These are phyloP conservation scores for Penicillium hordei DNA, from an alignment of 2,329 filamentous ascomycete species.

Conservation along the genomic window DNA sequence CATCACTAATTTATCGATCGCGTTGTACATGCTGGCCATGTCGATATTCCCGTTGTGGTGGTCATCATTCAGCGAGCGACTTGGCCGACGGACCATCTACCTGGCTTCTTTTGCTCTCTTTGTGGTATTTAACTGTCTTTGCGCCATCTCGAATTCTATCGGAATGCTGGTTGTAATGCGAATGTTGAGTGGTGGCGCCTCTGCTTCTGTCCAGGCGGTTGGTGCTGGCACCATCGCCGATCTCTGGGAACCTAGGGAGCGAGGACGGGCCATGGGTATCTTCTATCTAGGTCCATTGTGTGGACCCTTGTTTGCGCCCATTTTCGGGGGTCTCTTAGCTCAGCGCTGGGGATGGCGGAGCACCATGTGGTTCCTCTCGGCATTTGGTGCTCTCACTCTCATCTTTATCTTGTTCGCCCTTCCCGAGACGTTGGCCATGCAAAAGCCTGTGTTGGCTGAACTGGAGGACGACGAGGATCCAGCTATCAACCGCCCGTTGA, in stretches of 20 bases:
- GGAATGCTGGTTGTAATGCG: slow-evolving; percentile 76
- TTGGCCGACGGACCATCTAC: slow-evolving; percentile 76
- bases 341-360: slow-evolving; percentile 70
- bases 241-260: slow-evolving; percentile 70
- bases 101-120: slow-evolving; percentile 72
- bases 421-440: slow-evolving; percentile 43
- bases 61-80: slow-evolving; percentile 73
- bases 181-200: slow-evolving; percentile 70
- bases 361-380: slow-evolving; percentile 74
- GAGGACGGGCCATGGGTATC: slow-evolving; percentile 76
- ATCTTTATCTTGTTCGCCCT: slow-evolving; percentile 45
- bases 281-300: slow-evolving; percentile 79
- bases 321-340: slow-evolving; percentile 72
- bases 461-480: slow-evolving; percentile 24
- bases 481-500: slow-evolving; percentile 35
- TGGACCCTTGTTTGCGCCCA: slow-evolving; percentile 72
- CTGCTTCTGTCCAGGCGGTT: slow-evolving; percentile 78
- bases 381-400: slow-evolving; percentile 59
- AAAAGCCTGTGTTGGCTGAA: slow-evolving; percentile 34
- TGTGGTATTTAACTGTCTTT: slow-evolving; percentile 67
- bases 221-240: slow-evolving; percentile 82
- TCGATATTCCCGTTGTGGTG: slow-evolving; percentile 84
- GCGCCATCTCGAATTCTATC: slow-evolving; percentile 68
- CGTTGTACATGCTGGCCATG: slow-evolving; percentile 80
- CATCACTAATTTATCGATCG: slow-evolving; percentile 71